Evolutionary conservation across 2,329 filamentous ascomycete genomes (phyloP), one percentile per base, ranked within the genome.

Genomic region (Trichophaea hybrida): DNA sequence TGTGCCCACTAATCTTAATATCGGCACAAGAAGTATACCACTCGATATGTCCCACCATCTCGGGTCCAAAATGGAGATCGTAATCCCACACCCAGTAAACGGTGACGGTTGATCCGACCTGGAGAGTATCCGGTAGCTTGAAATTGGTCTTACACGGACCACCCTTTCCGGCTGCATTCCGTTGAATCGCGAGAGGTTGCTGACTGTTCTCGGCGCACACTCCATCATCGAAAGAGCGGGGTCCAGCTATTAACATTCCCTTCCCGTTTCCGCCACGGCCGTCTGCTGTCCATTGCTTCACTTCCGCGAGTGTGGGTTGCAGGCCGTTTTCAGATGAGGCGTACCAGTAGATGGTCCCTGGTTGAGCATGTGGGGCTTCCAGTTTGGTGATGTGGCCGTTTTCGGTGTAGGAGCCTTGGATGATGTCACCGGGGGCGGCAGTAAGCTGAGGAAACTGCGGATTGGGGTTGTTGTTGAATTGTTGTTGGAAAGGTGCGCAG

Each of bases 81-180:
- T 63, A 98, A 72, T 94, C 85, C 93, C 93, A 97, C 50, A 96
- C 84, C 91, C 91, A 97, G 76, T 95, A 94, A 55, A 95, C 74
- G 2, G 88, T 91, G 71, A 90, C 87, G 33, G 78, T 77, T 34
- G 82, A 79, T 49, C 82, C 81, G 7, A 76, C 71, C n/a, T 78
- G 72, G 51, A 81, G 75, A 66, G 85, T 79, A 4, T 75, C 69
- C 0, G 93, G 93, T 12, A 98, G 75, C 69, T 83, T 77, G 52
- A 96, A 75, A 69, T 93, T 83, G 38, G 83, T 83, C 72, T 96
- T 90, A 73, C 93, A 97, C 90, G 75, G 67, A 84, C 80, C 50
- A 73, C 72, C 32, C 78, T 80, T 71, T 77, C 81, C 77, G 2
- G 75, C 70, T 4, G 68, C 65, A 64, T 78, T 75, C 59, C 89